phyloP scores from a whole-genome alignment of 2,329 filamentous ascomycete species.

The Sporothrix inflata region DNA sequence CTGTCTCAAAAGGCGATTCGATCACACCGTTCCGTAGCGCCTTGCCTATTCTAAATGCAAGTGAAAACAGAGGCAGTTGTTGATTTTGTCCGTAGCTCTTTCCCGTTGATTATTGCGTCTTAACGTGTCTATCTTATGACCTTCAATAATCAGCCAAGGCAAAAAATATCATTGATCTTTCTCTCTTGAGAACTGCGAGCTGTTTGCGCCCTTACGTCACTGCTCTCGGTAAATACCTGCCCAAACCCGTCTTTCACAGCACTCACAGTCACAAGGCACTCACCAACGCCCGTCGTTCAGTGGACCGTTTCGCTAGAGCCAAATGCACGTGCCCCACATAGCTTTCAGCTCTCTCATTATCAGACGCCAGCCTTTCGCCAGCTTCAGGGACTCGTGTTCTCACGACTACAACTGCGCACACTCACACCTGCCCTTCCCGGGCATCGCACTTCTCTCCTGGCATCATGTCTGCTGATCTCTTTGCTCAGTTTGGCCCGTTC shows the following conservation, averaged over 20 bases:
- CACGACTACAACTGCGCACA: neutral
- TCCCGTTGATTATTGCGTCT: no score
- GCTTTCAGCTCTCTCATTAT: constrained; percentile 5
- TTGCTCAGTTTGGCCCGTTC: constrained; percentile 63
- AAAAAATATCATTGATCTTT: neutral
- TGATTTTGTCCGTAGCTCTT: neutral
- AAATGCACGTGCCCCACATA: constrained; percentile 25
- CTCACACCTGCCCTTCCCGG: neutral
- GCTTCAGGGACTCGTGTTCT: neutral
- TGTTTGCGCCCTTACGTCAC: no score
- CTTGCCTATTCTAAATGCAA: neutral
- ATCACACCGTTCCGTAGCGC: neutral
- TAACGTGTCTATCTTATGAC: neutral
- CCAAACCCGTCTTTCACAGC: no score
- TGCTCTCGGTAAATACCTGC: no score
- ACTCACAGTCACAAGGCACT: neutral
- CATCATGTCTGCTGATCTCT: constrained; percentile 66
- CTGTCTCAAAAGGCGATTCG: constrained; percentile 11
- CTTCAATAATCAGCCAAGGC: neutral
- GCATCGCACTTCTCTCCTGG: neutral
- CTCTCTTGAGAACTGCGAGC: neutral
- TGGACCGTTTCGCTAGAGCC: neutral
- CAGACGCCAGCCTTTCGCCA: neutral
- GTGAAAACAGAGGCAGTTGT: neutral
- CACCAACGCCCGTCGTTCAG: neutral